A percentile compares a stretch with the other conserved stretches of the same genome.
These are phyloP conservation scores for Ceratocystis smalleyi DNA, from an alignment of 2,329 filamentous ascomycete species.

Conservation along the genomic window DNA sequence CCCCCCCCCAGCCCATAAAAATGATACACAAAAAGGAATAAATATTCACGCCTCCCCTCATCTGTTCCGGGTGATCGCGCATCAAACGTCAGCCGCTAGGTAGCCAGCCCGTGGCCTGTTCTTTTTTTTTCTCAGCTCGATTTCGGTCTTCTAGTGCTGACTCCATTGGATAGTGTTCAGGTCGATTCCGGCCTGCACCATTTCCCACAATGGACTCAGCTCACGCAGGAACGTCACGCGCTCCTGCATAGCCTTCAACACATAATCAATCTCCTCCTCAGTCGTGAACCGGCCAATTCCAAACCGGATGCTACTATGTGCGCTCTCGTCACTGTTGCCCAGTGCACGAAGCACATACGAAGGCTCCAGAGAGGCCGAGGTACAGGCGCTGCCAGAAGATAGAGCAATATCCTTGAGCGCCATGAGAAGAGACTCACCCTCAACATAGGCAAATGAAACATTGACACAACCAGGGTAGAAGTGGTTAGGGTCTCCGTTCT, in stretches of 20 bases:
- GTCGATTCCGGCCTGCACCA: slow-evolving; percentile 93
- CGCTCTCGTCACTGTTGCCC: slow-evolving; percentile 91
- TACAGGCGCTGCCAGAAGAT: slow-evolving; percentile 92
- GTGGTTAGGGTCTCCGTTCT: slow-evolving; percentile 68
- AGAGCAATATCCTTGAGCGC: slow-evolving; percentile 94
- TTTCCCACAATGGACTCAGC: slow-evolving; percentile 88
- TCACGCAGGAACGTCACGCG: slow-evolving; percentile 86
- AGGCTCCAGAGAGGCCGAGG: slow-evolving; percentile 87
- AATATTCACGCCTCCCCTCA: slow-evolving; percentile 8
- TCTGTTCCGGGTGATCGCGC: neutral
- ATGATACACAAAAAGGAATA: neutral
- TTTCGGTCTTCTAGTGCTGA: slow-evolving; percentile 52
- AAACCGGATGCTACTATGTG: slow-evolving; percentile 94
- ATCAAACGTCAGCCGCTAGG: slow-evolving; percentile 5
- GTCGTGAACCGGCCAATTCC: slow-evolving; percentile 96
- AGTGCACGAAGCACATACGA: slow-evolving; percentile 90
- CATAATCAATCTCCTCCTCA: slow-evolving; percentile 89
- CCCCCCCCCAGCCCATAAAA: neutral
- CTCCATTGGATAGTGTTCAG: slow-evolving; percentile 96
- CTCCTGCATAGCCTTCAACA: slow-evolving; percentile 82
- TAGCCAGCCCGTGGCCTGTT: neutral
- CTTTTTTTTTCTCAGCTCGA: neutral
- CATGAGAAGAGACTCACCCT: slow-evolving; percentile 96
- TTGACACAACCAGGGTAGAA: slow-evolving; percentile 98
- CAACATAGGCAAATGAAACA: slow-evolving; percentile 94